Base-by-base conservation (phyloP, 106 monocot genomes). In the Apostasia shenzhenica region DNA sequence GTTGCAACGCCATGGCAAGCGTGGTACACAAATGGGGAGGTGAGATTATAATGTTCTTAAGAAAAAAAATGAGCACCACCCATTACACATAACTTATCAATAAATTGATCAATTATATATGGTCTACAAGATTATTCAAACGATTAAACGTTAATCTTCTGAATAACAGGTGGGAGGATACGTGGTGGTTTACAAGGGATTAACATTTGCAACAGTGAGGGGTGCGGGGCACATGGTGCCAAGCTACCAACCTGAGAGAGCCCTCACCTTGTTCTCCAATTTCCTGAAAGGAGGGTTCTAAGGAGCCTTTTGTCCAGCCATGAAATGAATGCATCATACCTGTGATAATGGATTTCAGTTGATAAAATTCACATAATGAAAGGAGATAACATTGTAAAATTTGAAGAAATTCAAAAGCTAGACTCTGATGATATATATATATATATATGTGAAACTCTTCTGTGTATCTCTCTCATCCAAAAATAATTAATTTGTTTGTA, bases 201-300 rank as follows among this genome's bases (percentile, higher is more conserved):
- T 84, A 14, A 43, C 40, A 26, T 68, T 88, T 52, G 68, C 51
- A 8, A 81, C 84, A 43, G 88, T 88, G 13, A 69, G 81, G 62
- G 88, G 81, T 59, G 78, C 84, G 2, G 88, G 88, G 1, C 81
- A 88, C 59, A 14, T 67, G 70, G 88, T 88, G 1, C 84, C 88
- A 7, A 81, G 67, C 44, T 66, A 74, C 57, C 88, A 88, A 42
- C 70, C 79, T 6, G 70, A 71, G 26, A 84, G 81, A 75, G 81
- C 88, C 8, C 64, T 79, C 11, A 72, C 66, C 4, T 41, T 84
- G 57, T 12, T 84, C 63, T 48, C 74, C 5, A 72, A 72, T 41
- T 88, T 88, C 69, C 78, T 84, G 11, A n/a, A 60, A 26, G 79
- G 76, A 42, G 70, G 59, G 43, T 72, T 76, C 26, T 26, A 26